These are phyloP conservation scores for Furcasterigmium sp. DNA, from an alignment of 2,329 filamentous ascomycete genomes.

Conservation along the genomic window DNA sequence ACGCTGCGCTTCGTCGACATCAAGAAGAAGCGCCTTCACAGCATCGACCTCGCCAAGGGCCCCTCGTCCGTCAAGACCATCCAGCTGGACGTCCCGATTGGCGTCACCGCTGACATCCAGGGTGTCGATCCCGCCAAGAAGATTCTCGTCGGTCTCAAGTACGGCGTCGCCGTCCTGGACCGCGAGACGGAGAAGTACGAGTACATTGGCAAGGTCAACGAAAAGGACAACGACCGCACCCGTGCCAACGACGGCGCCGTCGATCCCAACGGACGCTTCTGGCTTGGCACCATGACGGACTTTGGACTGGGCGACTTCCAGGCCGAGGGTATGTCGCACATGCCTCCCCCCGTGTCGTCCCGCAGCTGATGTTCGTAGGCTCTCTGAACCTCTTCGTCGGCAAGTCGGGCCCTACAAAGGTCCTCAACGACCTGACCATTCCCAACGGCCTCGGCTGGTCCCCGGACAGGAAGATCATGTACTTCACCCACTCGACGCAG, in stretches of 20 bases:
- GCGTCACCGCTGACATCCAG: slow-evolving; percentile 75
- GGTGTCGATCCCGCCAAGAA: slow-evolving; percentile 55
- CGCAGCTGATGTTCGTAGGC: slow-evolving; percentile 38
- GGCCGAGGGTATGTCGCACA: slow-evolving; percentile 44
- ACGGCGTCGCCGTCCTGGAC: slow-evolving; percentile 75
- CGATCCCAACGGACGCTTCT: slow-evolving; percentile 76
- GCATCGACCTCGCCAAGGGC: slow-evolving; percentile 60
- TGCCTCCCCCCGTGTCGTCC: not conserved
- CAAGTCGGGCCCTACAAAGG: slow-evolving; percentile 51
- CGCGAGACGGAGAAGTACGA: slow-evolving; percentile 50
- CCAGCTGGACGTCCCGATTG: slow-evolving; percentile 48
- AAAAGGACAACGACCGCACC: slow-evolving; percentile 45
- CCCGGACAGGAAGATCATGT: slow-evolving; percentile 65
- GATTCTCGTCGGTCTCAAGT: slow-evolving; percentile 75
- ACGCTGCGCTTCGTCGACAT: slow-evolving; percentile 78
- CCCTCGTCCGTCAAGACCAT: slow-evolving; percentile 58
- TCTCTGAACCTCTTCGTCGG: slow-evolving; percentile 67
- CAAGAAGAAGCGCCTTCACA: slow-evolving; percentile 68
- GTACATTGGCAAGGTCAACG: slow-evolving; percentile 44
- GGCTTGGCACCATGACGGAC: slow-evolving; percentile 84
- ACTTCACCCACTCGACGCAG: slow-evolving; percentile 74
- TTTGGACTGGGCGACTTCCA: slow-evolving; percentile 52
- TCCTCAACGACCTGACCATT: slow-evolving; percentile 64
- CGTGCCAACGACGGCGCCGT: slow-evolving; percentile 78
- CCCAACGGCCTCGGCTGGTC: slow-evolving; percentile 86